Base-by-base conservation (phyloP, 2,329 filamentous ascomycete species). In the Chaetomium strumarium region DNA sequence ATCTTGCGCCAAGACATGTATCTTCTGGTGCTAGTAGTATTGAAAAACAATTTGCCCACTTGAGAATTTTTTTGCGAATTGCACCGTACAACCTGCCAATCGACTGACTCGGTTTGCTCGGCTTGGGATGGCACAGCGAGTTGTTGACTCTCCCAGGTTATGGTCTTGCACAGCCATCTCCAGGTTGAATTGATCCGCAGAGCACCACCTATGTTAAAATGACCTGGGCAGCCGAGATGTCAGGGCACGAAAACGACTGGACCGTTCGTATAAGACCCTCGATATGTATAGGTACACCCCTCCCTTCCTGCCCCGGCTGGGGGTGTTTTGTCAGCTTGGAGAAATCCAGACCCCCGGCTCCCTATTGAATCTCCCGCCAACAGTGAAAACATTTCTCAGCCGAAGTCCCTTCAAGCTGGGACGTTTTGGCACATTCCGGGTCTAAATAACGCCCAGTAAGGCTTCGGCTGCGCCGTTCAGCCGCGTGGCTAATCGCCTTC, bases 251-350 rank as follows among this genome's bases (percentile, higher is more conserved):
- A 48, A 14, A 49, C 56, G 51, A 55, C 54, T 58, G 56, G 56
- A 16, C 49, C 24, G 53, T 30, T 58, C 56, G 56, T 58, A 58
- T 56, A 56, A 43, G 19, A 29, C 12, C 42, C 24, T 16, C 29
- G 13, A 44, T 46, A 19, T 16, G 33, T 16, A 33, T 46, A 17
- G 42, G 9, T 16, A 12, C 45, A 44, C 51, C 39, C 51, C 46
- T 30, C 34, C 37, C 17, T 29, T 19, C 8, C n/a, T 4, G 16
- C 13, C n/a, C 9, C 11, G 39, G 33, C 17, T 13, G 37, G 20
- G 16, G 14, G 14, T n/a, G n/a, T 31, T 29, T 38, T 20, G 34
- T 45, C 41, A 39, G 41, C 48, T 39, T 38, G 41, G 41, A 4
- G 40, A 37, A 49, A 24, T 7, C 24, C 24, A 24, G 7, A 24